Percentiles rank a stretch among this genome's conserved stretches.
phyloP scores from a whole-genome alignment of 805 yeast species.

The Saccharomycopsis javanensis region DNA sequence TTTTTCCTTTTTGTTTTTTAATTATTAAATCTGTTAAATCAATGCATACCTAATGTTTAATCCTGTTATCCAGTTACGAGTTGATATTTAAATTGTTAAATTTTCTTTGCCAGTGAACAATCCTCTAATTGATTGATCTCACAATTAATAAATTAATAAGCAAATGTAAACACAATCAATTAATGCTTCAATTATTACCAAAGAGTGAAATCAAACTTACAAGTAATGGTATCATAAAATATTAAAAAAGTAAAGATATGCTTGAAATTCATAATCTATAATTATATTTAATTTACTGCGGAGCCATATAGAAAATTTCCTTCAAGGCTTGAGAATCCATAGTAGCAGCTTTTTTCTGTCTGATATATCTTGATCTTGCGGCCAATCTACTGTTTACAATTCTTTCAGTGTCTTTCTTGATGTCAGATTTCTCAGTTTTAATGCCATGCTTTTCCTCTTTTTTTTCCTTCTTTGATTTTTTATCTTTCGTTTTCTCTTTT shows the following conservation, averaged over 20 bases:
- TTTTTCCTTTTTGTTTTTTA: too few species aligned
- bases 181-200: too few species aligned
- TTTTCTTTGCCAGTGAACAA: too few species aligned
- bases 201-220: too few species aligned
- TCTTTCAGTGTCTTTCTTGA: conserved; percentile 22
- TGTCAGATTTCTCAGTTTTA: conserved; percentile 23
- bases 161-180: too few species aligned
- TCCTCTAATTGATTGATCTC: too few species aligned
- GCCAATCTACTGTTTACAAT: conserved; percentile 49
- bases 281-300: conserved; percentile 21
- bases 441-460: conserved; percentile 26
- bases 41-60: too few species aligned
- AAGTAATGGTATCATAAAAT: too few species aligned
- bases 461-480: conserved; percentile 24
- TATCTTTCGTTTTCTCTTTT: conserved; percentile 24
- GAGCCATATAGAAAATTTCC: conserved; percentile 82
- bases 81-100: too few species aligned
- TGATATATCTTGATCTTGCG: conserved; percentile 79
- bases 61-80: too few species aligned
- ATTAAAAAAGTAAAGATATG: not conserved
- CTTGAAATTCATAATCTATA: conserved; percentile 20
- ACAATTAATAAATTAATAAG: too few species aligned
- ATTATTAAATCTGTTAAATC: too few species aligned
- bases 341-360: conserved; percentile 84
- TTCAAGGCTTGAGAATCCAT: conserved; percentile 82